Base-by-base conservation (phyloP, 345 rosid genomes). In the Pseudoturritis turrita region DNA sequence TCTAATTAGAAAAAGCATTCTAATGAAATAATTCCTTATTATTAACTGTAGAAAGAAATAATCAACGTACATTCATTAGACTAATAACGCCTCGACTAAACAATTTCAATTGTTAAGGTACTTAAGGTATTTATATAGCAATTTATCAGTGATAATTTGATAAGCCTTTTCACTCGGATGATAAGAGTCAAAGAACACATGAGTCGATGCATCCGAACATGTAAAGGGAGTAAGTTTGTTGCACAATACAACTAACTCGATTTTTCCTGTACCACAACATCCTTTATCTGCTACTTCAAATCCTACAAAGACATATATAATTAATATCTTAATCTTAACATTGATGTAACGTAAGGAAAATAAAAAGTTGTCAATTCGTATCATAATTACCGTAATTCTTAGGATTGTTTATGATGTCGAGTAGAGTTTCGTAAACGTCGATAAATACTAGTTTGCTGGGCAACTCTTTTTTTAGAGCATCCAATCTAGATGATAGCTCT, bases 241-340 rank as follows among this genome's bases (percentile, higher is more conserved):
- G 73, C 73, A 74, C 69, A 67, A 60, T 15, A 2, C 68, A 17
- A 8, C 25, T 21, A 67, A 5, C 39, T 22, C 68, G 9, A 67
- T 23, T 17, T 0, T 6, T 35, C 74, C 74, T 19, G 64, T 68
- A 43, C 69, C 78, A 46, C 74, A 74, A 41, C 78, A 75, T 61
- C 74, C 69, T 75, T 23, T 75, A 43, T 75, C 78, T 59, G 78
- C 78, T 41, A 68, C 74, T 61, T 75, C 23, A 68, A 75, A 68
- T 21, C 78, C 78, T 67, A 46, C 57, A 66, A 33, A 65, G n/a
- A 4, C 14, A 57, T 14, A 40, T 7, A 52, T 8, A 9, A 14
- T 19, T 5, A 9, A 10, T 19, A 35, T 37, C 11, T 6, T 15
- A 53, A 29, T 62, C n/a, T n/a, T 21, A 62, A 44, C 61, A 19